Percentiles rank a stretch among this genome's conserved stretches.
Conservation (phyloP, 108 stramenopile species). For the Aurantiochytrium sp. region DNA sequence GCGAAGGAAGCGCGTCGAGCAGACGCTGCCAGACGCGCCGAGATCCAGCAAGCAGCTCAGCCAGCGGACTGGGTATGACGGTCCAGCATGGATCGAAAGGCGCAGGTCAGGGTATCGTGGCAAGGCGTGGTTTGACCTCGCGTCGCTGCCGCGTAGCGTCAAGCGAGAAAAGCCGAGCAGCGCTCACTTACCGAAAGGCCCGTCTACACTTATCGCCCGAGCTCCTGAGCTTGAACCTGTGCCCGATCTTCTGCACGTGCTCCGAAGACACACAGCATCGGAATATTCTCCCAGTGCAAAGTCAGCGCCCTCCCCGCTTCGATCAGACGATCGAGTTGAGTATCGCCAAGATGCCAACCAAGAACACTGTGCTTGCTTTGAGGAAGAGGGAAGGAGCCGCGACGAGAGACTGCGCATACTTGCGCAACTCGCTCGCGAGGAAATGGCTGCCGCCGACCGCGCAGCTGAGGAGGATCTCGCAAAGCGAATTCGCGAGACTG, state of each 20-base stretch:
- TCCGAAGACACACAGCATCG: too few relatives aligned
- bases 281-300: too few relatives aligned
- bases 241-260: not conserved
- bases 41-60: not conserved
- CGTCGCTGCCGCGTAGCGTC: not conserved
- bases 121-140: not conserved
- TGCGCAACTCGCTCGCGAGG: too few relatives aligned
- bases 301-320: too few relatives aligned
- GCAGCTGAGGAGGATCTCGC: not conserved
- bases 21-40: not conserved
- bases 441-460: not conserved
- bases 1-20: not conserved
- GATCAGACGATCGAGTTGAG: too few relatives aligned
- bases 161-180: not conserved
- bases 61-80: not conserved
- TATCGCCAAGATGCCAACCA: too few relatives aligned
- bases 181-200: not conserved
- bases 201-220: not conserved
- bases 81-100: not conserved
- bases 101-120: not conserved
- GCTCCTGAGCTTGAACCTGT: not conserved
- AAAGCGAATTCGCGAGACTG: not conserved
- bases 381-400: too few relatives aligned
- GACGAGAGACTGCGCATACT: too few relatives aligned
- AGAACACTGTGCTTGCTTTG: too few relatives aligned